Evolutionary conservation across 2,329 filamentous ascomycete species (phyloP).

Genomic region (Aureobasidium melanogenum): DNA sequence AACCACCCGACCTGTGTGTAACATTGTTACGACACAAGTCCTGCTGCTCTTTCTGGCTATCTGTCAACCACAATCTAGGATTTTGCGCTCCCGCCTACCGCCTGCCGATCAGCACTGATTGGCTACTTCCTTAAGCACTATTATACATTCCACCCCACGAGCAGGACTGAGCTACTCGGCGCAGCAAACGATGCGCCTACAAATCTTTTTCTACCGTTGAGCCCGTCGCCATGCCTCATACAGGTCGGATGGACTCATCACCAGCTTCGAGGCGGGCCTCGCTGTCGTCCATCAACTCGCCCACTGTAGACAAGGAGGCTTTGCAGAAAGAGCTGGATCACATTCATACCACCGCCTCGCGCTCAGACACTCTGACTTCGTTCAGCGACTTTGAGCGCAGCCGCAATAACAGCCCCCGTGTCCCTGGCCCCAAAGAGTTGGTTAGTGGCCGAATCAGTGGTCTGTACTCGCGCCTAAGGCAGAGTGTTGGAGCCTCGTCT

Average conservation of each 20-base stretch:
- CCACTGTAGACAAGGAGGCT: constrained; percentile 57
- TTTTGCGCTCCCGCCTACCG: neutral
- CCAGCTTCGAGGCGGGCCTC: constrained; percentile 29
- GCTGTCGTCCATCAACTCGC: constrained; percentile 30
- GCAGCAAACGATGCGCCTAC: constrained; percentile 7
- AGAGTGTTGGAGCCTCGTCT: constrained; percentile 22
- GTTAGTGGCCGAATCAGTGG: constrained; percentile 55
- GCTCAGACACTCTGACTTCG: constrained; percentile 74
- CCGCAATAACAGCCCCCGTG: constrained; percentile 11
- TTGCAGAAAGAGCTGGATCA: constrained; percentile 71
- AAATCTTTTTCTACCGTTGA: constrained; percentile 20
- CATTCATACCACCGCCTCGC: constrained; percentile 83
- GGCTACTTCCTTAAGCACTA: neutral
- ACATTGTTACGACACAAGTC: neutral
- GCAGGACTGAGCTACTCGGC: neutral
- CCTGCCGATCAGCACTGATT: neutral
- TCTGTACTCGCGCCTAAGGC: constrained; percentile 72
- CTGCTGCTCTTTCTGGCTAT: neutral
- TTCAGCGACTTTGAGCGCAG: constrained; percentile 94
- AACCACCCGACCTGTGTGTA: neutral
- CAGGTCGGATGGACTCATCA: constrained; percentile 23
- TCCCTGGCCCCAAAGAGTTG: constrained; percentile 27
- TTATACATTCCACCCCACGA: neutral
- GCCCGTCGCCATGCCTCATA: constrained; percentile 19
- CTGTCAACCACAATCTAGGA: neutral